Conservation (phyloP, 192 early-diverging fungal species). For the Gigaspora rosea region DNA sequence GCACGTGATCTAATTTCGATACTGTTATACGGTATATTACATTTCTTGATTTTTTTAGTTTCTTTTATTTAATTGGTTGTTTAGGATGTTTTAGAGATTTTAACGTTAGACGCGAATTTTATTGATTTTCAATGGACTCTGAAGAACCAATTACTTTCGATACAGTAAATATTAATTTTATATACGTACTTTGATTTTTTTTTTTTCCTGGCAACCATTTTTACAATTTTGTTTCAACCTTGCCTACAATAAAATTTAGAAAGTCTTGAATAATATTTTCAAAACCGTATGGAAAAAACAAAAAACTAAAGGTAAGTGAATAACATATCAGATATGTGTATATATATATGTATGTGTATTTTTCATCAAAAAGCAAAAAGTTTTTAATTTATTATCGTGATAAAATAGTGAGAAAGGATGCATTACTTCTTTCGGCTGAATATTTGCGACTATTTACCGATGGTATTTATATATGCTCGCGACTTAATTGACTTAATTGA, state of each 20-base stretch:
- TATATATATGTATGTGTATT: too few relatives aligned
- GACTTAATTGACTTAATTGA: background rate
- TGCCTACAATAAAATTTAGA: background rate
- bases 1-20: too few relatives aligned
- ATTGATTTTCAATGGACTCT: too few relatives aligned
- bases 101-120: too few relatives aligned
- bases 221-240: background rate
- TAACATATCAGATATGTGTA: background rate
- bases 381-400: background rate
- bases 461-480: background rate
- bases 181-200: too few relatives aligned
- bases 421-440: background rate
- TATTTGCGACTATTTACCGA: constrained; percentile 1
- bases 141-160: background rate
- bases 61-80: too few relatives aligned
- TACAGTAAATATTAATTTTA: background rate
- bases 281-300: background rate
- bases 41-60: too few relatives aligned
- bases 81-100: too few relatives aligned
- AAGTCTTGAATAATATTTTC: background rate
- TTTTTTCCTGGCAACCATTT: too few relatives aligned
- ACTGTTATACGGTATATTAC: too few relatives aligned
- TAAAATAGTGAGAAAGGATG: background rate
- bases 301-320: background rate
- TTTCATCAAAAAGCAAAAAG: too few relatives aligned